Conservation (phyloP, 2,329 filamentous ascomycete species). For the Talaromyces marneffei region DNA sequence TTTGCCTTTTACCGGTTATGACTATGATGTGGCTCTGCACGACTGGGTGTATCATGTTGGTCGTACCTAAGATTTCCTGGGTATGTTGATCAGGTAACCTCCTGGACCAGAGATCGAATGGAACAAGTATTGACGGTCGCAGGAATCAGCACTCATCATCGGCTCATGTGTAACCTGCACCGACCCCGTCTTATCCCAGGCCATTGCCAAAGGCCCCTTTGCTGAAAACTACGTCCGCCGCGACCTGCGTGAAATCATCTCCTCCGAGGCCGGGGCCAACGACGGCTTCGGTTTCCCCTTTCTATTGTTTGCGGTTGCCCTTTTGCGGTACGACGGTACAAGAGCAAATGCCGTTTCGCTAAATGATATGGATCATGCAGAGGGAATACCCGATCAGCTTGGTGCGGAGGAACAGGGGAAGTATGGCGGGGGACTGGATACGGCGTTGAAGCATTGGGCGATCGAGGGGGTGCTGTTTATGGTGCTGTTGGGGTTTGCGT, state of each 20-base stretch:
- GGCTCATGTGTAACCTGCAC: slow-evolving; percentile 58
- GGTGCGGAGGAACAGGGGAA: slow-evolving; percentile 44
- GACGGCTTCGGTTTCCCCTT: slow-evolving; percentile 60
- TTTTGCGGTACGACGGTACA: slow-evolving; percentile 50
- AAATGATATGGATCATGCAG: slow-evolving; percentile 18
- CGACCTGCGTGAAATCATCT: slow-evolving; percentile 56
- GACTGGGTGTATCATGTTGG: slow-evolving; percentile 50
- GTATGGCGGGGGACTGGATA: slow-evolving; percentile 47
- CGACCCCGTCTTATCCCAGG: slow-evolving; percentile 58
- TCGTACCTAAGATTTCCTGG: slow-evolving; percentile 51
- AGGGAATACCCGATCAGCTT: slow-evolving; percentile 24
- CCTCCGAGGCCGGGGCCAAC: slow-evolving; percentile 56
- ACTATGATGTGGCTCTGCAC: slow-evolving; percentile 58
- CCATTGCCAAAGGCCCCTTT: slow-evolving; percentile 58
- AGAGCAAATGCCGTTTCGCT: slow-evolving; percentile 20
- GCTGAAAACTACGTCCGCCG: slow-evolving; percentile 57
- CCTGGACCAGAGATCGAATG: too few species aligned
- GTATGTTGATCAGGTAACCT: slow-evolving; percentile 21
- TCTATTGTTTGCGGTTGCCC: slow-evolving; percentile 52
- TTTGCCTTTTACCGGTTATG: slow-evolving; percentile 56
- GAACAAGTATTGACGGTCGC: background rate
- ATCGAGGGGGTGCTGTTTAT: slow-evolving; percentile 58
- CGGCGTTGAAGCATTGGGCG: slow-evolving; percentile 53
- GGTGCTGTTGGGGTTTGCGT: slow-evolving; percentile 48
- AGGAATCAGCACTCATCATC: slow-evolving; percentile 52